Base-by-base conservation (phyloP, 495 filamentous ascomycete genomes). In the Tuber calosporum region DNA sequence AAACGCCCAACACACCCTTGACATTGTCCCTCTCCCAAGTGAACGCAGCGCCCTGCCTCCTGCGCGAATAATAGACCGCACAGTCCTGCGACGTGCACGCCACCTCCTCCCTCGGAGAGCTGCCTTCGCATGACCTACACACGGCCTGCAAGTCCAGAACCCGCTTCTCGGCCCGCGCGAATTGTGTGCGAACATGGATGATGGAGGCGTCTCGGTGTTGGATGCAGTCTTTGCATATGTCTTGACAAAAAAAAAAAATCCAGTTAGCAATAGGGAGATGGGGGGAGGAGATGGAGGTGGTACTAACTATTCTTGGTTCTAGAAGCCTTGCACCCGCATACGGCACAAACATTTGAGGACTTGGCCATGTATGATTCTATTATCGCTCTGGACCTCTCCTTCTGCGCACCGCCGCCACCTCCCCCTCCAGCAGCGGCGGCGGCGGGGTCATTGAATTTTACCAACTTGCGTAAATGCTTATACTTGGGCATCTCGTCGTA, bases 401-500 rank as follows among this genome's bases (percentile, higher is more conserved):
- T 36, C 39, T 76, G 48, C 0, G 22, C 22, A 9, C 22, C 45
- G 6, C 45, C 69, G 67, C 79, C 70, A 75, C 81, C 73, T 20
- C 41, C 41, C 1, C 77, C 69, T 66, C 76, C 40, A 70, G 37
- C 9, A 67, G 41, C 43, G 43, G 75, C 71, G 70, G 72, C 76
- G 81, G 43, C 69, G 82, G 67, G 73, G 76, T 81, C 70, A 71
- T 68, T 81, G 72, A n/a, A 80, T 43, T 69, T 79, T 77, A 40
- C 81, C 82, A 77, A 89, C 87, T 42, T 90, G 80, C 88, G 87
- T 48, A 94, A 88, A 4, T 90, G 87, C 78, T 92, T 92, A 43
- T 92, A 86, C 82, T 96, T 97, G 36, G 95, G 95, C 93, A 97
- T 96, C 82, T 97, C 93, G 71, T 97, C 93, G 75, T 93, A 98